Percentiles rank a stretch among this genome's conserved stretches.
Evolutionary conservation across 2,329 filamentous ascomycete species (phyloP).

Genomic region (Metarhizium brunneum): DNA sequence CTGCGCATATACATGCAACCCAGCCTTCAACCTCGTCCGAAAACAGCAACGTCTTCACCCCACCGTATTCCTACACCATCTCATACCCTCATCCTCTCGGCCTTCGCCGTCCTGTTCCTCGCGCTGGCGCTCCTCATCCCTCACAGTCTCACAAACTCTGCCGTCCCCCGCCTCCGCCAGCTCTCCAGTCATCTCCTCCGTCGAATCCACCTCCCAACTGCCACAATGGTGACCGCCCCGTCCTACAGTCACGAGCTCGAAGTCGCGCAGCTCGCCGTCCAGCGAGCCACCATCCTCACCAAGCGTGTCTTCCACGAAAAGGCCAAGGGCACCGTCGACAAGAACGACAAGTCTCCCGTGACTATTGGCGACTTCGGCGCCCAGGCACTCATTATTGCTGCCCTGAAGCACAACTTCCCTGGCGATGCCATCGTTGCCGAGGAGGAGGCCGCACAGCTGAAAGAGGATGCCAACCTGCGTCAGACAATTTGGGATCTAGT

Average conservation of each 20-base stretch:
- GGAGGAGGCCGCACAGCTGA: constrained; percentile 78
- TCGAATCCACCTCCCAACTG: constrained; percentile 8
- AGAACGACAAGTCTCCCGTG: constrained; percentile 92
- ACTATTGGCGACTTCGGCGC: constrained; percentile 98
- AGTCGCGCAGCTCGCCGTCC: constrained; percentile 80
- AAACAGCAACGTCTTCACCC: background rate
- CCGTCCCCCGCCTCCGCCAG: constrained; percentile 16
- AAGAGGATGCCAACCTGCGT: constrained; percentile 59
- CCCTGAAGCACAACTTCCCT: constrained; percentile 84
- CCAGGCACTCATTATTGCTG: constrained; percentile 89
- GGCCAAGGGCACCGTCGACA: constrained; percentile 82
- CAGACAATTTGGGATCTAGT: constrained; percentile 75
- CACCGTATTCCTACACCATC: background rate
- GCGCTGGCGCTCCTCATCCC: constrained; percentile 17
- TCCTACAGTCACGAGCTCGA: constrained; percentile 68
- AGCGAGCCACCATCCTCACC: constrained; percentile 55
- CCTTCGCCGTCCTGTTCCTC: constrained; percentile 11
- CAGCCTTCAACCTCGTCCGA: background rate
- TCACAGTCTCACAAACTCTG: constrained; percentile 9
- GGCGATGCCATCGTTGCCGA: constrained; percentile 87
- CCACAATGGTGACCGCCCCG: constrained; percentile 24
- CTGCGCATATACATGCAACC: background rate
- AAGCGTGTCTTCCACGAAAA: constrained; percentile 61
- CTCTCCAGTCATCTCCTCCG: constrained; percentile 7
- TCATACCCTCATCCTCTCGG: background rate